Evolutionary conservation across 257 asterid species (phyloP).

Genomic region (Thymus mandschuricus): DNA sequence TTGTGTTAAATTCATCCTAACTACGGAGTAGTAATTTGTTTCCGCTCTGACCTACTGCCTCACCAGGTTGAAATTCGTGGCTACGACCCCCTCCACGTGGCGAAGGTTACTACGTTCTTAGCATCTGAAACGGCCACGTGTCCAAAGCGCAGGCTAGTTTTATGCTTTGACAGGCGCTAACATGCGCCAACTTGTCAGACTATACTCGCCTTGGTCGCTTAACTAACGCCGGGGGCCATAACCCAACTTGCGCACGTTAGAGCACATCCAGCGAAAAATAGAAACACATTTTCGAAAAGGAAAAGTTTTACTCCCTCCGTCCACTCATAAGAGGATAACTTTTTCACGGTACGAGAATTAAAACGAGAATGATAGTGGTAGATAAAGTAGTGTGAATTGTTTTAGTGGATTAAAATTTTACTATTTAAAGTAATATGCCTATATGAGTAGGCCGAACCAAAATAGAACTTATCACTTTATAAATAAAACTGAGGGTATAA

Average conservation of each 20-base stretch:
- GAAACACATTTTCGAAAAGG: too few species aligned
- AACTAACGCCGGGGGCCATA: slow-evolving; percentile 3
- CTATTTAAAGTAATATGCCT: too few species aligned
- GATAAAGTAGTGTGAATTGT: too few species aligned
- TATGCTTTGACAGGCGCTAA: neutral
- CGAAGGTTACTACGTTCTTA: neutral
- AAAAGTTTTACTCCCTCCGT: too few species aligned
- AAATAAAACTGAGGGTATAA: too few species aligned
- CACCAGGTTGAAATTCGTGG: slow-evolving; percentile 9
- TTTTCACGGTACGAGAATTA: too few species aligned
- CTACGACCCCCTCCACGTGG: slow-evolving; percentile 27
- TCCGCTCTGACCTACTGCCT: neutral
- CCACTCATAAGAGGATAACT: too few species aligned
- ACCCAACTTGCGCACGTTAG: slow-evolving; percentile 33
- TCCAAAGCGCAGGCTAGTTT: neutral
- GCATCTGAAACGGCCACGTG: slow-evolving; percentile 14
- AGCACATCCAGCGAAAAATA: neutral
- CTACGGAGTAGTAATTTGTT: too few species aligned
- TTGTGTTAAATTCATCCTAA: neutral
- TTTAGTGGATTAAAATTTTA: too few species aligned
- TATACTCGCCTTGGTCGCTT: neutral
- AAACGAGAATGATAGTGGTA: too few species aligned
- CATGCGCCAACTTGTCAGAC: neutral
- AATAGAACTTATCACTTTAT: too few species aligned
- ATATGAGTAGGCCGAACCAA: too few species aligned